Percentiles rank a stretch among this genome's conserved stretches.
These are phyloP conservation scores for Chiua sp. DNA, from an alignment of 1,284 basidiomycete genomes.

Conservation along the genomic window DNA sequence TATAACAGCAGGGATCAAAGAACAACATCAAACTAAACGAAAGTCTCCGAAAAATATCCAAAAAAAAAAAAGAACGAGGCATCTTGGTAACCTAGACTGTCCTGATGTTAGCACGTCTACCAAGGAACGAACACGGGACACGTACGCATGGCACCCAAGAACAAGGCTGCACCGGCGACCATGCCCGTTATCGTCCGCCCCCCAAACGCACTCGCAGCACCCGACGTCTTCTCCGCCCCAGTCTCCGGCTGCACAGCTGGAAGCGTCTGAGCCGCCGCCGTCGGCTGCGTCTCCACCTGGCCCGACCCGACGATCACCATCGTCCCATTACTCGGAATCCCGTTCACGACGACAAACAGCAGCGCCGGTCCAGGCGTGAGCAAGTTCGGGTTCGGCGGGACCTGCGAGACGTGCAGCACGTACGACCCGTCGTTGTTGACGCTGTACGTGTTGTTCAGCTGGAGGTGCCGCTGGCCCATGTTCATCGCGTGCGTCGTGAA, in stretches of 20 bases:
- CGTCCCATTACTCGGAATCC: slow-evolving; percentile 82
- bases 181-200: not conserved
- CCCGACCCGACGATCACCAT: slow-evolving; percentile 78
- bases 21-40: too few species aligned
- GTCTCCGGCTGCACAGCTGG: slow-evolving; percentile 5
- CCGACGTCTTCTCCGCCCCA: not conserved
- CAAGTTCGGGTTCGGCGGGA: slow-evolving; percentile 82
- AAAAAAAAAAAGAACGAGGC: too few species aligned
- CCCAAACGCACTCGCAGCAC: not conserved
- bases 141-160: not conserved
- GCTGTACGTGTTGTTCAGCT: slow-evolving; percentile 83
- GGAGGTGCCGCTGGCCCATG: slow-evolving; percentile 85
- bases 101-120: not conserved
- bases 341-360: slow-evolving; percentile 81
- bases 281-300: slow-evolving; percentile 62
- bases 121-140: not conserved
- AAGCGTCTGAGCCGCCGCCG: slow-evolving; percentile 33
- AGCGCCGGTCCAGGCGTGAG: slow-evolving; percentile 88
- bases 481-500: slow-evolving; percentile 97
- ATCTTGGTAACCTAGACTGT: not conserved
- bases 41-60: too few species aligned
- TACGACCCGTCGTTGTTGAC: slow-evolving; percentile 78
- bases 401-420: slow-evolving; percentile 78
- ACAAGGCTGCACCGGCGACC: not conserved
- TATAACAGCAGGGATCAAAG: too few species aligned